Evolutionary conservation across 768 basidiomycete species (phyloP), one percentile per base, ranked within the genome.

Genomic region (Tephrocybe sp.): DNA sequence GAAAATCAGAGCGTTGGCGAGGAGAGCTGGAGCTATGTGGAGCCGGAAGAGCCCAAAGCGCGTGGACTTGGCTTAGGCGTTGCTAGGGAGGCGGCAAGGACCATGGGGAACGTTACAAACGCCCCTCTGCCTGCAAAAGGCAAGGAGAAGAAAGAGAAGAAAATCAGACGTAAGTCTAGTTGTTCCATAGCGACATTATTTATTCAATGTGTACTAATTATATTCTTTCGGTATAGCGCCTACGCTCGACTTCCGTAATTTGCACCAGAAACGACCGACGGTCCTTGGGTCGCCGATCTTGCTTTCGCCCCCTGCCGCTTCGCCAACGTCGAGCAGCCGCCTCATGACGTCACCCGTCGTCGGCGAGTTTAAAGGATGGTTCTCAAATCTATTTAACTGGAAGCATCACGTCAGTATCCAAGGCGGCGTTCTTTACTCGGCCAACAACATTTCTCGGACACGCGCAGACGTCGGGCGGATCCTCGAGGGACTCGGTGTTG

Each of bases 311-410:
- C 69, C 72, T 59, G 47, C 74, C 57, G 53, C 71, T 55, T 15
- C 72, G 66, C 20, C 71, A 66, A 62, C 65, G 10, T 51, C 66
- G 24, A 63, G 65, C 37, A 67, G 63, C 48, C 69, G 70, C 38
- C 64, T 74, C 42, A 65, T 83, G 37, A 72, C 80, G 6, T 83
- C 88, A 14, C 88, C 88, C n/a, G 85, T 83, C 9, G 86, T 88
- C 12, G 86, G 86, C 51, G 90, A 91, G 66, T 84, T 91, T 69
- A 89, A 88, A 64, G 89, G 88, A 28, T 97, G 95, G 95, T 95
- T 98, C 70, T 90, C 92, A 18, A 96, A 90, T 58, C 74, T 98
- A 25, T 98, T 98, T 76, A 90, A 85, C 67, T 97, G 93, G 90
- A 93, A 90, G 63, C 75, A 78, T 26, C 80, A 83, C 48, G 69